These are phyloP conservation scores for Macadamia tetraphylla DNA, from an alignment of 164 flowering plant species.

Conservation along the genomic window DNA sequence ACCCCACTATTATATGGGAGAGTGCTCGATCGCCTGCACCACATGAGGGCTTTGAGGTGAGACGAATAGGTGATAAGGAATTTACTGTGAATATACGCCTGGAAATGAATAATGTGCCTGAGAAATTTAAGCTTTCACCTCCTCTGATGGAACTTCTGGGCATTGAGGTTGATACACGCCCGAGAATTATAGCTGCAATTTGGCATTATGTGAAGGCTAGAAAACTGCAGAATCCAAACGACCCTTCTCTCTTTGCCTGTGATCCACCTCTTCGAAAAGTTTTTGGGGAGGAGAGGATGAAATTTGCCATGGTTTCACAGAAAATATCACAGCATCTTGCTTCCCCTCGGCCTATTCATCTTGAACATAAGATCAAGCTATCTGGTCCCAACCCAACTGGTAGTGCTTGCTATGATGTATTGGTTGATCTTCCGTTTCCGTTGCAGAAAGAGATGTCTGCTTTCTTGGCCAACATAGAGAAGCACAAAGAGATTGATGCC, in stretches of 20 bases:
- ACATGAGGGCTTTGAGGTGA: slow-evolving; percentile 89
- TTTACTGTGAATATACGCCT: slow-evolving; percentile 57
- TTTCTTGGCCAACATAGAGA: slow-evolving; percentile 52
- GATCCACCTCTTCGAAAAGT: slow-evolving; percentile 73
- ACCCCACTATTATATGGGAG: slow-evolving; percentile 77
- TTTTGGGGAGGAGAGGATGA: slow-evolving; percentile 80
- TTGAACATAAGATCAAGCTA: slow-evolving; percentile 77
- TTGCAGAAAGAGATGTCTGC: slow-evolving; percentile 60
- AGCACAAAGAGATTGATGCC: slow-evolving; percentile 63
- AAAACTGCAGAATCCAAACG: slow-evolving; percentile 59
- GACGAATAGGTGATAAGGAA: slow-evolving; percentile 84
- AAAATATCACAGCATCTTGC: slow-evolving; percentile 63
- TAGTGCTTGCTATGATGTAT: slow-evolving; percentile 72
- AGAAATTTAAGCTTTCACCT: slow-evolving; percentile 66
- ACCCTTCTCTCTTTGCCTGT: slow-evolving; percentile 58
- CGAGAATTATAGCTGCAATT: slow-evolving; percentile 65
- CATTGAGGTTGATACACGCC: slow-evolving; percentile 70
- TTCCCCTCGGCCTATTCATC: slow-evolving; percentile 60
- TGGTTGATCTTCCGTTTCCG: slow-evolving; percentile 70
- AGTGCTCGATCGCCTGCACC: slow-evolving; percentile 56
- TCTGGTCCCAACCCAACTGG: slow-evolving; percentile 71
- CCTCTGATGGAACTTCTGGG: slow-evolving; percentile 68
- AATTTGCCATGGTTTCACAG: slow-evolving; percentile 54
- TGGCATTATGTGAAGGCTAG: slow-evolving; percentile 80
- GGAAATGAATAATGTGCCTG: slow-evolving; percentile 81